Conservation (phyloP, 1,139 yeast species). For the Saccharomyces hybrid region DNA sequence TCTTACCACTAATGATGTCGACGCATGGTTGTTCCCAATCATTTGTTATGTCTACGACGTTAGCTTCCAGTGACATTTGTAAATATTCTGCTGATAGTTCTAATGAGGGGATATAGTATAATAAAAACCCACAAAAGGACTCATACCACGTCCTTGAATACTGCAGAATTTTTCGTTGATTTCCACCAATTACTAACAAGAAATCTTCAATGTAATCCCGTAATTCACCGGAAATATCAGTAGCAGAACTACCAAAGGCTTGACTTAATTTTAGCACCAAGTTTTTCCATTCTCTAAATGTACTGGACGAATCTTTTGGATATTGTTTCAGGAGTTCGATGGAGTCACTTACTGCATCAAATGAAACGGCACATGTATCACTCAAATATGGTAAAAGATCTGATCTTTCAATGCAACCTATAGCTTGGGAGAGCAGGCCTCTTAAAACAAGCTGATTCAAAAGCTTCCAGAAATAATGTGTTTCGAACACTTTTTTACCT, state of each 20-base stretch:
- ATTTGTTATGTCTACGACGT: slow-evolving; percentile 36
- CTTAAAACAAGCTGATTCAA: slow-evolving; percentile 51
- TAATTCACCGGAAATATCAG: slow-evolving; percentile 20
- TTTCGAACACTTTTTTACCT: slow-evolving; percentile 42
- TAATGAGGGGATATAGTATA: slow-evolving; percentile 53
- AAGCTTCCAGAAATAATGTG: slow-evolving; percentile 59
- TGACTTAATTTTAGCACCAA: slow-evolving; percentile 25
- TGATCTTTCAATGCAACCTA: slow-evolving; percentile 40
- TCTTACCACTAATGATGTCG: slow-evolving; percentile 51
- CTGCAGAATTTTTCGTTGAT: slow-evolving; percentile 22
- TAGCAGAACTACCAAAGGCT: slow-evolving; percentile 21
- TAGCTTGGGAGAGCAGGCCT: slow-evolving; percentile 55
- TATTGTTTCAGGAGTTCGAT: slow-evolving; percentile 31
- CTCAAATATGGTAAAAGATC: slow-evolving; percentile 17
- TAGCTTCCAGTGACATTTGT: slow-evolving; percentile 29
- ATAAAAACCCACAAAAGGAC: slow-evolving; percentile 50
- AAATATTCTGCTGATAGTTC: slow-evolving; percentile 41
- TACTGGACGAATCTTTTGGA: slow-evolving; percentile 28
- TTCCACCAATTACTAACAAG: slow-evolving; percentile 24
- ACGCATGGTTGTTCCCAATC: slow-evolving; percentile 58
- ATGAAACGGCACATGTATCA: slow-evolving; percentile 18
- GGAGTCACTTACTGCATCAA: slow-evolving; percentile 44
- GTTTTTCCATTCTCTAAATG: slow-evolving; percentile 35
- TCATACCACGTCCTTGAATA: slow-evolving; percentile 58
- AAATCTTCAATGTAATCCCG: slow-evolving; percentile 26